A percentile compares a stretch with the other conserved stretches of the same genome.
phyloP scores from a whole-genome alignment of 768 basidiomycete species.

The Tylopilus vinaceipallidus region DNA sequence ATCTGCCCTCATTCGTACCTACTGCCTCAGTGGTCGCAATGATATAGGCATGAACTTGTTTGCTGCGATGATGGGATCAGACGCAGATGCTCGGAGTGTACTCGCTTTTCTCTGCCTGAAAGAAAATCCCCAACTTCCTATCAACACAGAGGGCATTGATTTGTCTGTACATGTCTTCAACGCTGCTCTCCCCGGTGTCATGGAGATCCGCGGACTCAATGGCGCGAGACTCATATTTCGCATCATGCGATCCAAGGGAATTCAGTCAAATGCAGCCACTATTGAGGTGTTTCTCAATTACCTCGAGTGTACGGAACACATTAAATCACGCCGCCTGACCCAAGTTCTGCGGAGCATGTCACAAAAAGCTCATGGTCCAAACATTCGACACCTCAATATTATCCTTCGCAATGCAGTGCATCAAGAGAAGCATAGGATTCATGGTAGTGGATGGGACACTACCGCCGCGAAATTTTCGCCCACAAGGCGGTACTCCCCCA shows the following conservation, averaged over 20 bases:
- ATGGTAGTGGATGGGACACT: constrained; percentile 47
- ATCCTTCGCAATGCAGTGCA: constrained; percentile 53
- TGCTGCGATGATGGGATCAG: constrained; percentile 41
- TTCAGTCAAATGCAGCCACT: constrained; percentile 55
- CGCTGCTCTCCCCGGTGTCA: constrained; percentile 50
- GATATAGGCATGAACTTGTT: constrained; percentile 53
- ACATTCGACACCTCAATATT: constrained; percentile 56
- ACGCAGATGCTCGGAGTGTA: constrained; percentile 23
- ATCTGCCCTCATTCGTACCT: constrained; percentile 57
- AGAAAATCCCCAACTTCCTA: constrained; percentile 13
- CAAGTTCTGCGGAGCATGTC: constrained; percentile 47
- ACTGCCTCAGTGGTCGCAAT: constrained; percentile 45
- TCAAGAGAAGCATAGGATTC: constrained; percentile 45
- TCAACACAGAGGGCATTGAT: constrained; percentile 28
- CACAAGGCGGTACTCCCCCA: constrained; percentile 21
- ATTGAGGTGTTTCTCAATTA: constrained; percentile 53
- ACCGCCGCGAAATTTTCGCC: constrained; percentile 39
- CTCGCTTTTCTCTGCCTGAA: constrained; percentile 23
- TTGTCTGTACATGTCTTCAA: constrained; percentile 58
- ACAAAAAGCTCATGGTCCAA: constrained; percentile 42
- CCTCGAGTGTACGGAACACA: constrained; percentile 42
- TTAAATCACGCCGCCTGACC: constrained; percentile 46
- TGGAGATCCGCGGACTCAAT: constrained; percentile 48
- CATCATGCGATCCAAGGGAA: constrained; percentile 51
- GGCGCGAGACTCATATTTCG: constrained; percentile 46